A percentile compares a stretch with the other conserved stretches of the same genome.
Conservation (phyloP, 2,329 filamentous ascomycete genomes). For the Monilinia aucupariae region DNA sequence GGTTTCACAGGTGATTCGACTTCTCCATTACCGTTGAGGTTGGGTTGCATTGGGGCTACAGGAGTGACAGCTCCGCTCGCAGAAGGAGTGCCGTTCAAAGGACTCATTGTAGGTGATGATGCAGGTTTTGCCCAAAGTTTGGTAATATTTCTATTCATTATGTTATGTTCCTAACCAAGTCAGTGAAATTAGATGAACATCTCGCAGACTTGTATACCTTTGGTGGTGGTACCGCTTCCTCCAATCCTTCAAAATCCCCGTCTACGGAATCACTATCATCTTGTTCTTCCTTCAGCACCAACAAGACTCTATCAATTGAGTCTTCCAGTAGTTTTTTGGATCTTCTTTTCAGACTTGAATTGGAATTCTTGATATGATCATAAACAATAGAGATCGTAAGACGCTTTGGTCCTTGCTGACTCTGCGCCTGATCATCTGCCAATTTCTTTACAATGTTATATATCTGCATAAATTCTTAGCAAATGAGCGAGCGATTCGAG, state of each 20-base stretch:
- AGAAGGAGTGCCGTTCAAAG: slow-evolving; percentile 25
- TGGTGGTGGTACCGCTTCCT: slow-evolving; percentile 32
- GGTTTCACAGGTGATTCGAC: slow-evolving; percentile 32
- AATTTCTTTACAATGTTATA: slow-evolving; percentile 76
- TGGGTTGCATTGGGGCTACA: slow-evolving; percentile 24
- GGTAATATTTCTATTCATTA: slow-evolving; percentile 61
- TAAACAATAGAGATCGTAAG: slow-evolving; percentile 62
- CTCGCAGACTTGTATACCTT: slow-evolving; percentile 27
- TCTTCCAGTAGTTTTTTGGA: slow-evolving; percentile 80
- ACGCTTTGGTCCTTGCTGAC: slow-evolving; percentile 43
- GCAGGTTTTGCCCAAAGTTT: slow-evolving; percentile 48
- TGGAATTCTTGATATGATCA: slow-evolving; percentile 75
- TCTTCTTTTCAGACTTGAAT: slow-evolving; percentile 77
- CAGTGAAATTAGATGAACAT: neutral
- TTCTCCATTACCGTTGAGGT: slow-evolving; percentile 23
- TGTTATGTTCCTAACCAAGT: slow-evolving; percentile 46
- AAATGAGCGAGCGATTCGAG: neutral
- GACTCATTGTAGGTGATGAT: slow-evolving; percentile 25
- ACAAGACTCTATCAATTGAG: slow-evolving; percentile 75
- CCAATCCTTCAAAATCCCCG: slow-evolving; percentile 46
- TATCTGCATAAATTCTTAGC: slow-evolving; percentile 42
- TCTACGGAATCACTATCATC: slow-evolving; percentile 45
- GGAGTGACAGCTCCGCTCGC: slow-evolving; percentile 22
- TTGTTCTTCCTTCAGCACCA: slow-evolving; percentile 54
- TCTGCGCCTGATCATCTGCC: slow-evolving; percentile 56